phyloP scores from a whole-genome alignment of 305 asterid genomes.

The Fraxinus platypoda region DNA sequence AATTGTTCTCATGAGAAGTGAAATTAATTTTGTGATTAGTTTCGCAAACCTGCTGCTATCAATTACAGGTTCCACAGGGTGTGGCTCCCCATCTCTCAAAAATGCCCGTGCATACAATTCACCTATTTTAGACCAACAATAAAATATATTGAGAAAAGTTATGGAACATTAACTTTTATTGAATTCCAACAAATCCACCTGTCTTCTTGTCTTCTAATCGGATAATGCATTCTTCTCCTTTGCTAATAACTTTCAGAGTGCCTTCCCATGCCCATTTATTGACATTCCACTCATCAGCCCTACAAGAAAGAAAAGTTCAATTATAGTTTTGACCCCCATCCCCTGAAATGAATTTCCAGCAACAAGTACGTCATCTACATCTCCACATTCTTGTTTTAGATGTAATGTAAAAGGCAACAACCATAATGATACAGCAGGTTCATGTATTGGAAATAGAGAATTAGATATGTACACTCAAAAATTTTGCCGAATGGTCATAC shows the following conservation, averaged over 20 bases:
- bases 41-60: slow-evolving; percentile 90
- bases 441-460: background rate
- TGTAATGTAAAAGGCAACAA: too few species aligned
- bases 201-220: slow-evolving; percentile 82
- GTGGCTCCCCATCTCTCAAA: slow-evolving; percentile 93
- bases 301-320: slow-evolving; percentile 31
- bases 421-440: background rate
- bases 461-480: background rate
- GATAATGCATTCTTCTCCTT: slow-evolving; percentile 92
- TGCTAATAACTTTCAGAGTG: slow-evolving; percentile 71
- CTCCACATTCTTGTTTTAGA: background rate
- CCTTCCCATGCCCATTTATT: slow-evolving; percentile 99
- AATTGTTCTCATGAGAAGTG: background rate
- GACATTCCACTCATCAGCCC: slow-evolving; percentile 99
- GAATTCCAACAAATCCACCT: slow-evolving; percentile 45
- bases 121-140: slow-evolving; percentile 43
- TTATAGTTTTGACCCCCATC: slow-evolving; percentile 1
- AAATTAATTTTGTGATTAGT: slow-evolving; percentile 4
- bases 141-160: background rate
- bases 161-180: background rate
- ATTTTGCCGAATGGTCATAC: background rate
- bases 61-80: slow-evolving; percentile 94
- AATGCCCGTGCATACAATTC: slow-evolving; percentile 96
- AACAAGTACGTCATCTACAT: background rate
- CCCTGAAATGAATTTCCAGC: slow-evolving; percentile 1